Conservation (phyloP, 2,329 filamentous ascomycete species). For the Rasamsonia emersonii region DNA sequence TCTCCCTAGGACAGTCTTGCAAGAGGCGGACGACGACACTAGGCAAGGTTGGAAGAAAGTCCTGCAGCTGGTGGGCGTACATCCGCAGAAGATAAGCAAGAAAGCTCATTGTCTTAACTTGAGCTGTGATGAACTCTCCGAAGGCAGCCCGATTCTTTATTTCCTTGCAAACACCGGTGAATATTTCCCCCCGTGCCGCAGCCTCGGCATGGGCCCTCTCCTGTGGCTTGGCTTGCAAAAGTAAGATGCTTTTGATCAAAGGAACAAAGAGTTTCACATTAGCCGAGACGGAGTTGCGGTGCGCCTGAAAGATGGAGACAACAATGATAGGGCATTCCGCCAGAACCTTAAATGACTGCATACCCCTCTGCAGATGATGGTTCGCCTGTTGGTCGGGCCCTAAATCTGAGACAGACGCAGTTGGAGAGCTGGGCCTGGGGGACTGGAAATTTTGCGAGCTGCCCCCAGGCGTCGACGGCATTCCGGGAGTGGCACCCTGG, state of each 20-base stretch:
- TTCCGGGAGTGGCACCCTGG: constrained; percentile 42
- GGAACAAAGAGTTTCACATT: constrained; percentile 92
- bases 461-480: constrained; percentile 45
- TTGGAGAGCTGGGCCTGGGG: constrained; percentile 80
- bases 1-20: constrained; percentile 90
- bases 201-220: constrained; percentile 85
- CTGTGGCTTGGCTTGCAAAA: constrained; percentile 86
- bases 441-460: constrained; percentile 66
- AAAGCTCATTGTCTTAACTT: constrained; percentile 99
- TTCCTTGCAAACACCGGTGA: constrained; percentile 84
- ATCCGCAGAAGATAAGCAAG: constrained; percentile 84
- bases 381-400: constrained; percentile 74
- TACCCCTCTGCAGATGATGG: constrained; percentile 76
- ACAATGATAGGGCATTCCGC: constrained; percentile 98
- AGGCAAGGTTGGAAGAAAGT: constrained; percentile 79
- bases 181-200: constrained; percentile 66
- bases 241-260: constrained; percentile 80
- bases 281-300: constrained; percentile 65
- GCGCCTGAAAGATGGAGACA: constrained; percentile 93
- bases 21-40: constrained; percentile 83
- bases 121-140: constrained; percentile 93
- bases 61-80: constrained; percentile 75
- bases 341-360: constrained; percentile 98
- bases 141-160: constrained; percentile 93
- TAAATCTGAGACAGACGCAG: constrained; percentile 70